phyloP scores from a whole-genome alignment of 495 filamentous ascomycete genomes.

The Aspergillus sclerotiicarbonarius region DNA sequence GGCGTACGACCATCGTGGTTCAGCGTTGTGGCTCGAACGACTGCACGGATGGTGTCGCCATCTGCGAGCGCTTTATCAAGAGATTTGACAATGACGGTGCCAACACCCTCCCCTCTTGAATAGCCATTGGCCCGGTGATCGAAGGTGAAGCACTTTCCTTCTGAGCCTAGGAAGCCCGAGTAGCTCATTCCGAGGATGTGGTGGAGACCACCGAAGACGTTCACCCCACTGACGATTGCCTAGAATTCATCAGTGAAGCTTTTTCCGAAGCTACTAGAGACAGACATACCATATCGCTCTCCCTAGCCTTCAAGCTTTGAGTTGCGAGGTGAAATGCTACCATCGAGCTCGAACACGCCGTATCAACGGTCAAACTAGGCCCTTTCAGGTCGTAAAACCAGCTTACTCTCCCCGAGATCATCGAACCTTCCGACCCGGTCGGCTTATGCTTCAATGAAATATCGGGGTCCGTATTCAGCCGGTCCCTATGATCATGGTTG shows the following conservation, averaged over 20 bases:
- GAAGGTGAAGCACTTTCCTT: constrained; percentile 26
- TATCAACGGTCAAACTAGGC: constrained; percentile 22
- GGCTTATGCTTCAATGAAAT: constrained; percentile 1
- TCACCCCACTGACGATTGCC: constrained; percentile 30
- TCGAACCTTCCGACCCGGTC: constrained; percentile 8
- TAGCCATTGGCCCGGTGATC: constrained; percentile 18
- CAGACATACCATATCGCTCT: constrained; percentile 21
- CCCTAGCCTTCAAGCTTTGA: constrained; percentile 33
- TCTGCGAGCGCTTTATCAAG: background rate
- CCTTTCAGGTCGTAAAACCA: constrained; percentile 32
- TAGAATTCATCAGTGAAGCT: no score
- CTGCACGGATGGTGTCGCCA: background rate
- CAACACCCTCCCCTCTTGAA: background rate
- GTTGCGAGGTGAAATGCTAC: constrained; percentile 35
- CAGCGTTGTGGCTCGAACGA: background rate
- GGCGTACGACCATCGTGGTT: background rate
- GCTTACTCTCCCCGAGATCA: constrained; percentile 27
- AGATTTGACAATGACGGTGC: background rate
- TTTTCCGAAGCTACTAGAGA: background rate
- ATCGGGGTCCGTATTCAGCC: constrained; percentile 1
- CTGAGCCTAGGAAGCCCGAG: constrained; percentile 14
- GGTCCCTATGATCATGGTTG: constrained; percentile 15
- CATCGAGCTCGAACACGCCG: constrained; percentile 34
- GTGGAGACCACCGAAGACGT: constrained; percentile 27
- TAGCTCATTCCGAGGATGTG: constrained; percentile 13